Conservation (phyloP, 805 yeast species). For the Teunomyces barrocoloradensis region DNA sequence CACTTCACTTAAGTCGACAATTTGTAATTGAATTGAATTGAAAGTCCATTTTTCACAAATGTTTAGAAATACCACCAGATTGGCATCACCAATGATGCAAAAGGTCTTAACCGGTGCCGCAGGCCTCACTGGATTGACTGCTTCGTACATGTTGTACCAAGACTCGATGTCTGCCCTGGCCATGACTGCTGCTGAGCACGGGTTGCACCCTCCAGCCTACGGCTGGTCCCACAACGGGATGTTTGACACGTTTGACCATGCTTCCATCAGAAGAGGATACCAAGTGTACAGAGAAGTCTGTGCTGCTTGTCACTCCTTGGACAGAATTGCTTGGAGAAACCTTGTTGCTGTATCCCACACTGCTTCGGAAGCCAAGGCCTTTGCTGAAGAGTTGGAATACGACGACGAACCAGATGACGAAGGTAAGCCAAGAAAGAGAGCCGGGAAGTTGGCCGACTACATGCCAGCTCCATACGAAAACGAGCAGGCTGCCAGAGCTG, state of each 20-base stretch:
- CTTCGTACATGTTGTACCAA: constrained; percentile 77
- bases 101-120: constrained; percentile 61
- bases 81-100: constrained; percentile 25
- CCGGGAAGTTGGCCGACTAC: constrained; percentile 95
- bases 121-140: constrained; percentile 74
- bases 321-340: constrained; percentile 98
- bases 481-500: constrained; percentile 99
- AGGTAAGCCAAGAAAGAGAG: constrained; percentile 97
- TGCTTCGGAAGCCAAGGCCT: constrained; percentile 80
- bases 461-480: constrained; percentile 94
- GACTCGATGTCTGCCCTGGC: constrained; percentile 88
- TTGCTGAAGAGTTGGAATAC: constrained; percentile 96
- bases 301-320: constrained; percentile 97
- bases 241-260: constrained; percentile 89
- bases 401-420: constrained; percentile 95
- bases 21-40: constrained; percentile 2
- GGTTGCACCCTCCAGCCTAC: constrained; percentile 90
- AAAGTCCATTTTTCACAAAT: background rate
- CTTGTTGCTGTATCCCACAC: constrained; percentile 96
- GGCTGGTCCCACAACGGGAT: constrained; percentile 95
- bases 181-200: constrained; percentile 99
- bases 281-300: constrained; percentile 98
- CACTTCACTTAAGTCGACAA: background rate
- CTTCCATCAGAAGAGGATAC: constrained; percentile 96
- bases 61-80: constrained; percentile 2